Evolutionary conservation across 345 rosid species (phyloP), one percentile per base, ranked within the genome.

Genomic region (Sonneratia alba): DNA sequence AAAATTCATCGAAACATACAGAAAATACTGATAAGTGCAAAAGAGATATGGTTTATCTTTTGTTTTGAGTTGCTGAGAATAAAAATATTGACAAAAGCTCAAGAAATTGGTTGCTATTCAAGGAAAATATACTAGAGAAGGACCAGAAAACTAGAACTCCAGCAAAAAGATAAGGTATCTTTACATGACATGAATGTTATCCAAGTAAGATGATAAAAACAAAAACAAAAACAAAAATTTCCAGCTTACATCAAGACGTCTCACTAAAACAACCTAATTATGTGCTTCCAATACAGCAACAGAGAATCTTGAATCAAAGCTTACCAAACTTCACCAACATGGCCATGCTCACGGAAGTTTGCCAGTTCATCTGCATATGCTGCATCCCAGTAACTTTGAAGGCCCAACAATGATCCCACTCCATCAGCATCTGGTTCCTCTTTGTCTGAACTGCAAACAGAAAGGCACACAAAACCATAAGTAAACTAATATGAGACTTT

Each of bases 291-390:
- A 4, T 19, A 21, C 1, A 24, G 59, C 24, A 4, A 53, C 7
- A 18, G 18, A 53, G 22, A 3, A 53, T 19, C 22, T 53, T 7
- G 59, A 62, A 62, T 24, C 37, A 62, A 27, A 27, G 12, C 73
- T 75, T 76, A 95, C 99, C 99, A 95, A 78, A 92, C 89, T 92
- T 95, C 99, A 66, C 99, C 99, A 16, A 83, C 72, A 74, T 87
- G 98, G 63, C 98, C 98, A 79, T 91, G 98, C 79, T 90, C 97
- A 72, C 83, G 85, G 73, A 91, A 94, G 73, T 90, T 94, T 4
- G 91, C 74, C 74, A 95, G 82, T 85, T 95, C 99, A 74, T 87
- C 97, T 0, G 96, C 89, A 76, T 92, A 95, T 7, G 99, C 97
- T 66, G 93, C 77, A 81, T 95, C 86, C 99, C 99, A 95, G 68